Evolutionary conservation across 306 rosid genomes (phyloP), one percentile per base, ranked within the genome.

Genomic region (Malus sieversii): DNA sequence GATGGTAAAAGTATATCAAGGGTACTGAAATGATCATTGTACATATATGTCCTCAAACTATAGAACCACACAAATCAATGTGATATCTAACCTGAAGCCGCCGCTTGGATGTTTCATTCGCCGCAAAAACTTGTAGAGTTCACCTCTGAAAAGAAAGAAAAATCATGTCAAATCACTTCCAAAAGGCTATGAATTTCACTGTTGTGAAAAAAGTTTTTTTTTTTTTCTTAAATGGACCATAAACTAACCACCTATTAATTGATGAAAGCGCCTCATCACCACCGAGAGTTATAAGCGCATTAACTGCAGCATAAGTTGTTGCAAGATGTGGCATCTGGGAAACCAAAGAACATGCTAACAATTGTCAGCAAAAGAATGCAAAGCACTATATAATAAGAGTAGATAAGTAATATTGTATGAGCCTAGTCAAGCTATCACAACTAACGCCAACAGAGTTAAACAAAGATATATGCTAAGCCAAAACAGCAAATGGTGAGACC

Each of bases 321-420:
- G 97, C 98, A 59, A 94, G 94, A 87, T 94, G 98, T 75, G 98
- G 96, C 89, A 94, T 64, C 98, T 94, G 90, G 74, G 46, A 83
- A 73, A 81, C 85, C 63, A 66, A 15, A n/a, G 5, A 76, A 51
- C 44, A 27, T 6, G 25, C 44, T 27, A 52, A 32, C 60, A 4
- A 75, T 25, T 18, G 66, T 61, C 25, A 77, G 25, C n/a, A 57
- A 58, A 58, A 25, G 38, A 73, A 46, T 18, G 11, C 30, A 8
- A 14, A 30, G 1, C 25, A 10, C 22, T 0, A 16, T 22, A 19
- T 13, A 23, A 38, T 4, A n/a, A n/a, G 35, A 72, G 33, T 3
- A 12, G 35, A 25, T 29, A 58, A 4, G 51, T 4, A 71, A 44
- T 22, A n/a, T 8, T 57, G 15, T 8, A 38, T 8, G 18, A 57